A percentile compares a stretch with the other conserved stretches of the same genome.
These are phyloP conservation scores for Acanthamoeba lugdunensis DNA, from an alignment of 208 protist species.

Conservation along the genomic window DNA sequence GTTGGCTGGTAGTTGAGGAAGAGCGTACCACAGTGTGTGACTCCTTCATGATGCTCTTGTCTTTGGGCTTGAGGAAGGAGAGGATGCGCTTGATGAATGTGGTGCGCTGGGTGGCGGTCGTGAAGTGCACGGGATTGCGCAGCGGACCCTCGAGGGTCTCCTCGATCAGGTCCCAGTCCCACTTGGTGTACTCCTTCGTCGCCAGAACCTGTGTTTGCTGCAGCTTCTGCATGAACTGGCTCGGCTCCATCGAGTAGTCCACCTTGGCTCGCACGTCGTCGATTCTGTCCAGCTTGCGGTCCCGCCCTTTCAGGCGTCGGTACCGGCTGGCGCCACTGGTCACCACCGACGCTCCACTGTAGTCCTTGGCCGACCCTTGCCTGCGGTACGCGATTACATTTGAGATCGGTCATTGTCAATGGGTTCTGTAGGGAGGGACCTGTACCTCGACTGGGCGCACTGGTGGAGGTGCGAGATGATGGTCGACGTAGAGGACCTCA, in stretches of 20 bases:
- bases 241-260: conserved; percentile 78
- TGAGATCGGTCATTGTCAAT: not conserved
- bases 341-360: not conserved
- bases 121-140: conserved; percentile 64
- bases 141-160: conserved; percentile 78
- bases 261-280: conserved; percentile 76
- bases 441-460: not conserved
- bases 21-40: conserved; percentile 56
- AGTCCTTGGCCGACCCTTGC: not conserved
- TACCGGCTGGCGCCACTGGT: conserved; percentile 67
- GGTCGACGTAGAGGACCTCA: not conserved
- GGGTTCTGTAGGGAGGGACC: not conserved
- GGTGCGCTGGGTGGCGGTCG: conserved; percentile 51
- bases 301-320: conserved; percentile 73
- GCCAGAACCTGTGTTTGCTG: conserved; percentile 72
- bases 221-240: conserved; percentile 75
- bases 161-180: conserved; percentile 80
- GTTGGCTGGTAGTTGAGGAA: not conserved
- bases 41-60: conserved; percentile 69
- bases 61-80: conserved; percentile 75
- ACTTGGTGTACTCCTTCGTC: conserved; percentile 76
- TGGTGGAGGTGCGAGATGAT: conserved; percentile 46
- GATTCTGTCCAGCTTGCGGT: conserved; percentile 76
- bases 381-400: not conserved
- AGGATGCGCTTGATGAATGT: conserved; percentile 81